Evolutionary conservation across 192 early-diverging fungal genomes (phyloP), one percentile per base, ranked within the genome.

Genomic region (Rhizophlyctis rosea): DNA sequence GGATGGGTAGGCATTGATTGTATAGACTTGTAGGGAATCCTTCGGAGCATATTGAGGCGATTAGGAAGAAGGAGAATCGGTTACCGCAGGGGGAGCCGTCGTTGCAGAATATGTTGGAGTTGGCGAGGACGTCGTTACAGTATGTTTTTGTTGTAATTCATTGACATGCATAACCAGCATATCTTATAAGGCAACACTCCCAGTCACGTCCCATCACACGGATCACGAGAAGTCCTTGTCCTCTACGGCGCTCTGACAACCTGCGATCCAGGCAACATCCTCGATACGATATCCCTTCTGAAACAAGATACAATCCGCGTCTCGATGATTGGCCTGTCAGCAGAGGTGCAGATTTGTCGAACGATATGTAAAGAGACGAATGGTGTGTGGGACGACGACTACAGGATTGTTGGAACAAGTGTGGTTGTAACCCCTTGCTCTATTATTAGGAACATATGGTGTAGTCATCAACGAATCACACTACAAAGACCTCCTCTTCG

Each of bases 261-360:
- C 0, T 95, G 92, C 65, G 96, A 98, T 69, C 96, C 96, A 3
- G 90, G 88, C 1, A 86, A 98, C 56, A 94, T 98, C 29, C 78
- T 86, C 55, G 82, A 90, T 33, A 97, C 96, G 0, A 81, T 95
- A 36, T 71, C 75, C 31, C 62, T 76, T 18, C 68, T 97, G 28
- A 78, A 83, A 54, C 53, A 67, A 4, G 85, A 94, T 28, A 73
- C 79, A 34, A 86, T 98, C 27, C 82, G 93, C 0, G 91, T 91
- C 1, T 92, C 87, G 16, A 84, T 98, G 54, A 87, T 98, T 55
- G 91, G 91, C 4, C 67, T 97, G 23, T 86, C 91, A 14, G 96
- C 96, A 28, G 93, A 96, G 52, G 90, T 98, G 33, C 84, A 88
- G 47, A 80, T 96, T 16, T 91, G 90, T 62, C 85, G 82, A 62